Conservation (phyloP, 1,284 basidiomycete genomes). For the Irpex rosettiformis region DNA sequence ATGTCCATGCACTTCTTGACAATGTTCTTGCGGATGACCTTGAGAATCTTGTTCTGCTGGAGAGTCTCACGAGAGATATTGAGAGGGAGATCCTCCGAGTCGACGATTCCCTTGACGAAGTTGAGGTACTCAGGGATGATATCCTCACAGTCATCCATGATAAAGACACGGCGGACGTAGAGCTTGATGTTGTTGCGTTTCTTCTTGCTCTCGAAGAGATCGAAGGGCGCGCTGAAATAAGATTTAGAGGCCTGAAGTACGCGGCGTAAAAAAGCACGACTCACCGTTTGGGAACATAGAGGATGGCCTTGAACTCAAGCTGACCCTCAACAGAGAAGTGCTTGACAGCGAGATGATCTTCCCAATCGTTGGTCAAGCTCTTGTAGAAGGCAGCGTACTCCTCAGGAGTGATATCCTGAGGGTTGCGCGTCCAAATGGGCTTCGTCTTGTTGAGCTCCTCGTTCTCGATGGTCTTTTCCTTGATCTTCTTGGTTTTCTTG, state of each 20-base stretch:
- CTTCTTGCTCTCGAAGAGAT: slow-evolving; percentile 99
- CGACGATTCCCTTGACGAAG: slow-evolving; percentile 99
- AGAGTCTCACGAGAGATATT: slow-evolving; percentile 99
- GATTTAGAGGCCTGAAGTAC: not conserved
- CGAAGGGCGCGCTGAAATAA: slow-evolving; percentile 81
- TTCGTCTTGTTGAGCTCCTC: slow-evolving; percentile 99
- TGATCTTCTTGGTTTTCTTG: slow-evolving; percentile 98
- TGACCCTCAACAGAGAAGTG: slow-evolving; percentile 99
- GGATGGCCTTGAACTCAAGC: slow-evolving; percentile 99
- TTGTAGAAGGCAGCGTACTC: slow-evolving; percentile 99
- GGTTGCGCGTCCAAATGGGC: slow-evolving; percentile 99
- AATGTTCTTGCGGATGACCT: slow-evolving; percentile 98
- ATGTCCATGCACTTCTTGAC: slow-evolving; percentile 99
- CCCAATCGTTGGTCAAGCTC: slow-evolving; percentile 99
- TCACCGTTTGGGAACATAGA: slow-evolving; percentile 94
- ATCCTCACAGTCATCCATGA: slow-evolving; percentile 99
- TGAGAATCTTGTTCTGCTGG: slow-evolving; percentile 99
- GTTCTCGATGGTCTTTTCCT: slow-evolving; percentile 85
- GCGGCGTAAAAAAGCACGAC: slow-evolving; percentile 23
- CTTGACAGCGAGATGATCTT: slow-evolving; percentile 98
- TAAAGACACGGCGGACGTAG: slow-evolving; percentile 99
- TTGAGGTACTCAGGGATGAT: slow-evolving; percentile 99
- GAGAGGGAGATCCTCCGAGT: slow-evolving; percentile 98
- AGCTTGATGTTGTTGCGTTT: slow-evolving; percentile 99
- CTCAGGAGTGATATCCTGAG: slow-evolving; percentile 87